Evolutionary conservation across 1,284 basidiomycete species (phyloP), one percentile per base, ranked within the genome.

Genomic region (Ceratobasidium sp.): DNA sequence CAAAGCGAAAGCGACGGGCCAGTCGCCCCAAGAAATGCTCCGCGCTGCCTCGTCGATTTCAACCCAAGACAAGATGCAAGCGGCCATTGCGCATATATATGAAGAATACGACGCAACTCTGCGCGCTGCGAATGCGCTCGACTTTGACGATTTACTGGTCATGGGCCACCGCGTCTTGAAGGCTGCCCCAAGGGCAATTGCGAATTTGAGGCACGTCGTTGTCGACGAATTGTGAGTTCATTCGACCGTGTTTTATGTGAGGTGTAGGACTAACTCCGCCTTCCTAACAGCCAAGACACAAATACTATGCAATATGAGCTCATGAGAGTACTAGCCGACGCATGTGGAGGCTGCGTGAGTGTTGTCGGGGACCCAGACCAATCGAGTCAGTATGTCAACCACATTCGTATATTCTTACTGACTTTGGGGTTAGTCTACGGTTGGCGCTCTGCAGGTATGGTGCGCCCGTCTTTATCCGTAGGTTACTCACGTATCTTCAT

Each of bases 321-420:
- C 38, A 92, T 96, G 90, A 84, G 82, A 72, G 83, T 85, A n/a
- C 87, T 96, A 71, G 90, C 88, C 0, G 77, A 83, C 14, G 79
- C 81, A 0, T 80, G 82, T 42, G 81, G 48, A 36, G 58, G 83
- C 44, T 87, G 89, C 74, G 84, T 95, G 33, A 95, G 91, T 4
- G 86, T 96, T 46, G 94, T 97, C 3, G 95, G 95, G 0, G 95
- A 97, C 81, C 94, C 95, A 0, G 94, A 97, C 80, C 94, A 96
- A 78, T 94, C 92, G 4, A 96, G 89, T 89, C 73, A 62, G 83
- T 78, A 46, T 16, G 1, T 25, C 30, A n/a, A 60, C 33, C 49
- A 36, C 0, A 36, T 46, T 53, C 16, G 9, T 18, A 11, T 25
- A 18, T 46, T 9, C 28, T 30, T 48, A n/a, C 44, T 53, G 56